Evolutionary conservation across 257 asterid genomes (phyloP).

Genomic region (Nicotiana noctiflora): DNA sequence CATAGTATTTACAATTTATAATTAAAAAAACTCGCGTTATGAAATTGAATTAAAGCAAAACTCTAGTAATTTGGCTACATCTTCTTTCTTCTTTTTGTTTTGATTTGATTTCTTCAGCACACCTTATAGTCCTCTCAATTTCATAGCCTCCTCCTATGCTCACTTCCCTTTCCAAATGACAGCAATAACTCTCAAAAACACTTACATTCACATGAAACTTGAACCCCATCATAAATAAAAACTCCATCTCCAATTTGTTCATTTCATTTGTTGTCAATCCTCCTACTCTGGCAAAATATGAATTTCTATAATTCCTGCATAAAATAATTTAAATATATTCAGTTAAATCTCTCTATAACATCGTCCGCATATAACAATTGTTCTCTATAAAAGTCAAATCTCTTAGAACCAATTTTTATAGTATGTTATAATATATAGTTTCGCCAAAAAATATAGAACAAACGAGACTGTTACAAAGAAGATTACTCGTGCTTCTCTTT

Average conservation of each 20-base stretch:
- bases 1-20: neutral
- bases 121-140: conserved; percentile 78
- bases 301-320: conserved; percentile 82
- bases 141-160: conserved; percentile 92
- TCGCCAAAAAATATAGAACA: too few relatives aligned
- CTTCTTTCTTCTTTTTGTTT: conserved; percentile 34
- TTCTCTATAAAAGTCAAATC: too few relatives aligned
- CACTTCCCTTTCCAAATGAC: conserved; percentile 95
- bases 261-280: conserved; percentile 60
- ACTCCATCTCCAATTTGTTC: conserved; percentile 62
- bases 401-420: too few relatives aligned
- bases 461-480: too few relatives aligned
- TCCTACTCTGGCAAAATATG: conserved; percentile 89
- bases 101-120: conserved; percentile 82
- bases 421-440: too few relatives aligned
- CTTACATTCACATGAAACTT: conserved; percentile 88
- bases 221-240: conserved; percentile 74
- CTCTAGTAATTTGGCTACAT: conserved; percentile 25
- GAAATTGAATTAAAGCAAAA: conserved; percentile 22
- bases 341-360: too few relatives aligned
- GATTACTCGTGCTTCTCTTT: too few relatives aligned
- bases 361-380: too few relatives aligned
- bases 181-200: conserved; percentile 79
- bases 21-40: neutral
- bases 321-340: neutral